A percentile compares a stretch with the other conserved stretches of the same genome.
phyloP scores from a whole-genome alignment of 1,284 basidiomycete species.

The Irpex sp. region DNA sequence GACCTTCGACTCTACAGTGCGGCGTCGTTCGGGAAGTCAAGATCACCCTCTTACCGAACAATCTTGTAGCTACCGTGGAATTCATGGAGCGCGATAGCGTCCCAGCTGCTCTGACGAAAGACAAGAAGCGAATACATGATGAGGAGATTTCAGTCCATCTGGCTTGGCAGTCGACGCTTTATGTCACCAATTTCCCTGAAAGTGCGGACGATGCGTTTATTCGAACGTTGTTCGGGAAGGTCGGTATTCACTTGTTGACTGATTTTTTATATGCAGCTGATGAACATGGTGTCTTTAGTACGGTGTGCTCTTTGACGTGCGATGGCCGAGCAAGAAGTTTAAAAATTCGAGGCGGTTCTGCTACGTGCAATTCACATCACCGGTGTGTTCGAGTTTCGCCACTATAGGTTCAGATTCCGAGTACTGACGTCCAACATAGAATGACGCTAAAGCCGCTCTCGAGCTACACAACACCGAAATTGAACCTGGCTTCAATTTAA shows the following conservation, averaged over 20 bases:
- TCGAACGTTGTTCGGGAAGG: conserved; percentile 75
- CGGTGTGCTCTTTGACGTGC: conserved; percentile 88
- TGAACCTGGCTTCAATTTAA: conserved; percentile 62
- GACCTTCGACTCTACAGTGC: conserved; percentile 49
- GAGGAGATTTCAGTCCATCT: conserved; percentile 81
- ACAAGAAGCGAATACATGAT: conserved; percentile 81
- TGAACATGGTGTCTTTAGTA: conserved; percentile 45
- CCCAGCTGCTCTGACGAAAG: conserved; percentile 85
- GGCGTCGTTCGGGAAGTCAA: conserved; percentile 80
- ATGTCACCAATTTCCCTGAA: conserved; percentile 95
- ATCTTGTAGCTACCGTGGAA: conserved; percentile 76
- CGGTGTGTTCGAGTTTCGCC: conserved; percentile 45
- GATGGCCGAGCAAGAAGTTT: conserved; percentile 98
- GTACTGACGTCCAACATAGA: conserved; percentile 32
- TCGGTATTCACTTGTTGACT: conserved; percentile 27
- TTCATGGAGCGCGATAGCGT: conserved; percentile 74
- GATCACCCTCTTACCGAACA: conserved; percentile 54
- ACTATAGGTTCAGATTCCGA: no score
- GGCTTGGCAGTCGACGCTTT: conserved; percentile 93
- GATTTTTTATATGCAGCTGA: conserved; percentile 1
- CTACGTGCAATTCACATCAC: conserved; percentile 88
- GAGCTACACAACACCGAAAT: conserved; percentile 76
- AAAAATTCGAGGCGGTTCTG: conserved; percentile 89
- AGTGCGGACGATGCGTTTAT: conserved; percentile 78
- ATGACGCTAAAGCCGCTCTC: conserved; percentile 74